Conservation (phyloP, 805 yeast genomes). For the Torulaspora delbrueckii region DNA sequence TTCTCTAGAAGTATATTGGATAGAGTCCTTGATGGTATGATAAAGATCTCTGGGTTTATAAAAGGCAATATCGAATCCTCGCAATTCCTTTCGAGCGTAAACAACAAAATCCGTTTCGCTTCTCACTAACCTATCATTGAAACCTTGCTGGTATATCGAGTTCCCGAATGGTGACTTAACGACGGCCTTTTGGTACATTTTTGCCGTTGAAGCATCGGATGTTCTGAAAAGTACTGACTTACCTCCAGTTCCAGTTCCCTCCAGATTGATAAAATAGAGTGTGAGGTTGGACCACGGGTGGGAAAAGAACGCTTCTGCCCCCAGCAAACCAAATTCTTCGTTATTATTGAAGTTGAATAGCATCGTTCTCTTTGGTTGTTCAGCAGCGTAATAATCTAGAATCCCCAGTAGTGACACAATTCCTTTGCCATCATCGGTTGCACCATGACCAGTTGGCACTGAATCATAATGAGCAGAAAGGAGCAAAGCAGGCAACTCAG, state of each 20-base stretch:
- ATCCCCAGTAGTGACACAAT: slow-evolving; percentile 74
- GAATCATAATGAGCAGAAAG: slow-evolving; percentile 86
- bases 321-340: slow-evolving; percentile 83
- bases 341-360: slow-evolving; percentile 83
- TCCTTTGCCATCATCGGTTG: slow-evolving; percentile 92
- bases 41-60: slow-evolving; percentile 78
- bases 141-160: slow-evolving; percentile 81
- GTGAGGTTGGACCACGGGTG: slow-evolving; percentile 69
- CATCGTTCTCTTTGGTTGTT: slow-evolving; percentile 64
- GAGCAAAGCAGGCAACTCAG: slow-evolving; percentile 58
- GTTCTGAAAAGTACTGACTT: slow-evolving; percentile 77
- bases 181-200: slow-evolving; percentile 50
- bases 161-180: slow-evolving; percentile 64
- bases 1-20: slow-evolving; percentile 55
- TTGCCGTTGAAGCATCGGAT: slow-evolving; percentile 69
- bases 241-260: slow-evolving; percentile 92
- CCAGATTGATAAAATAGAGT: slow-evolving; percentile 68
- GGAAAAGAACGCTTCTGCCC: slow-evolving; percentile 66
- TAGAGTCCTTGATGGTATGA: slow-evolving; percentile 72
- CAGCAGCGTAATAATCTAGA: slow-evolving; percentile 43
- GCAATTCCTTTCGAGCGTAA: slow-evolving; percentile 58
- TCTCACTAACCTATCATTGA: slow-evolving; percentile 60
- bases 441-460: slow-evolving; percentile 81
- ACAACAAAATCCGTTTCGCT: slow-evolving; percentile 85
- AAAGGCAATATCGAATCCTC: slow-evolving; percentile 89